Evolutionary conservation across 2,329 filamentous ascomycete species (phyloP).

Genomic region (Pseudocercospora fijiensis): DNA sequence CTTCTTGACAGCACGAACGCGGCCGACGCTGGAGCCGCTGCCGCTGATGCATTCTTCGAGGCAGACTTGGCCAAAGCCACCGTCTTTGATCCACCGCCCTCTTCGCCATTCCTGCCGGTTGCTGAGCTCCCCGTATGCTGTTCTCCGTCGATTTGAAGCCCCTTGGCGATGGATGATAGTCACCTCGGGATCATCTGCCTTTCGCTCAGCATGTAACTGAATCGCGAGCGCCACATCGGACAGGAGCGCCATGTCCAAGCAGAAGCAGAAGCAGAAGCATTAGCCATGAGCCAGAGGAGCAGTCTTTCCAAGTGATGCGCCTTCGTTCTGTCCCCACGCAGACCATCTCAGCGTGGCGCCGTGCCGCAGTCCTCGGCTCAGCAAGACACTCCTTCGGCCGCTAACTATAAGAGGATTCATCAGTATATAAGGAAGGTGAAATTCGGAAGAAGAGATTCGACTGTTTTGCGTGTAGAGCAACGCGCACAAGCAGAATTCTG

Average conservation of each 20-base stretch:
- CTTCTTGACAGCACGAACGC: conserved; percentile 13
- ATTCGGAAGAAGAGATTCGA: too few relatives aligned
- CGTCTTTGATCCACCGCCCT: background rate
- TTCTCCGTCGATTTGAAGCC: background rate
- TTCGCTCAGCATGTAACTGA: conserved; percentile 4
- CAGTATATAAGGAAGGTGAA: too few relatives aligned
- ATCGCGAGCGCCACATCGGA: background rate
- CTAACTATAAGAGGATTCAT: too few relatives aligned
- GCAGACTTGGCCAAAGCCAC: conserved; percentile 13
- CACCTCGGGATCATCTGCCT: background rate
- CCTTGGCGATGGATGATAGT: background rate
- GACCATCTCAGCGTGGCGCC: too few relatives aligned
- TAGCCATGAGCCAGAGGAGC: too few relatives aligned
- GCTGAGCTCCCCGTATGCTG: background rate
- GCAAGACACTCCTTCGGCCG: too few relatives aligned
- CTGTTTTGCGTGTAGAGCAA: too few relatives aligned
- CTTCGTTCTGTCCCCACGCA: too few relatives aligned
- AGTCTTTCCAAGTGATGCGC: too few relatives aligned
- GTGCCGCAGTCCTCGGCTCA: too few relatives aligned
- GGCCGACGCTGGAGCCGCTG: background rate
- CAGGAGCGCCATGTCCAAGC: background rate
- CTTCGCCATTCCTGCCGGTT: background rate
- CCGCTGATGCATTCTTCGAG: conserved; percentile 9
- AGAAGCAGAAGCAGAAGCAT: too few relatives aligned
- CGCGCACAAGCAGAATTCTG: too few relatives aligned